phyloP scores from a whole-genome alignment of 495 filamentous ascomycete species.

The Hypoxylon perforatum region DNA sequence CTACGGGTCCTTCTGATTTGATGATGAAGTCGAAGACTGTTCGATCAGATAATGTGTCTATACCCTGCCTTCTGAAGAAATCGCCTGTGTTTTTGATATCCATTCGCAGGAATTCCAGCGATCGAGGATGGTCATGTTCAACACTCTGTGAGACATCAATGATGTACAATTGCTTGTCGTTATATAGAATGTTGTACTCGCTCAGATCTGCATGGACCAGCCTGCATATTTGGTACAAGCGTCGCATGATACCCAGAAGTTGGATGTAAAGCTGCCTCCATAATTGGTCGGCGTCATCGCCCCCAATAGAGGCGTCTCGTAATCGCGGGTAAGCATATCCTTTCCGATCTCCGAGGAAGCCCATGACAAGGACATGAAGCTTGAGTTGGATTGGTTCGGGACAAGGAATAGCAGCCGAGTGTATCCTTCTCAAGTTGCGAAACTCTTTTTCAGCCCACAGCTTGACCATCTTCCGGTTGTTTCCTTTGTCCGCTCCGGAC shows the following conservation, averaged over 20 bases:
- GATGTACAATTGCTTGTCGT: conserved; percentile 83
- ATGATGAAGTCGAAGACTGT: conserved; percentile 84
- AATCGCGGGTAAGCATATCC: conserved; percentile 88
- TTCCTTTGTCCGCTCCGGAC: conserved; percentile 87
- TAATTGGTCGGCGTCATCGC: conserved; percentile 72
- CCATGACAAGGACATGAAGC: conserved; percentile 92
- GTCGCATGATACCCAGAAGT: conserved; percentile 86
- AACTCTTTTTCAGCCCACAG: conserved; percentile 99
- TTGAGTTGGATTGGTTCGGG: conserved; percentile 90
- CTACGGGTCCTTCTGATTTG: conserved; percentile 60
- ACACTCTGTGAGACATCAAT: conserved; percentile 98
- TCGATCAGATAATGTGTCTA: conserved; percentile 79
- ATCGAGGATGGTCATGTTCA: conserved; percentile 93
- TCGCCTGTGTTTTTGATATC: conserved; percentile 96
- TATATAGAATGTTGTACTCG: conserved; percentile 96
- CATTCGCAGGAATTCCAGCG: conserved; percentile 92
- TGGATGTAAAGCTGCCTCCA: conserved; percentile 85
- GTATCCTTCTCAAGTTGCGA: conserved; percentile 86
- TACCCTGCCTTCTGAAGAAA: conserved; percentile 87
- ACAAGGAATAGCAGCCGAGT: conserved; percentile 84
- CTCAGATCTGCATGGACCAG: conserved; percentile 96
- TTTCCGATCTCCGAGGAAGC: conserved; percentile 86
- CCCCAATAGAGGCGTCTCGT: conserved; percentile 58
- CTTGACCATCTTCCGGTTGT: conserved; percentile 94
- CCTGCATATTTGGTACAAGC: conserved; percentile 87